Percentiles rank a stretch among this genome's conserved stretches.
These are phyloP conservation scores for Rhizophagus clarus DNA, from an alignment of 192 early-diverging fungal species.

Conservation along the genomic window DNA sequence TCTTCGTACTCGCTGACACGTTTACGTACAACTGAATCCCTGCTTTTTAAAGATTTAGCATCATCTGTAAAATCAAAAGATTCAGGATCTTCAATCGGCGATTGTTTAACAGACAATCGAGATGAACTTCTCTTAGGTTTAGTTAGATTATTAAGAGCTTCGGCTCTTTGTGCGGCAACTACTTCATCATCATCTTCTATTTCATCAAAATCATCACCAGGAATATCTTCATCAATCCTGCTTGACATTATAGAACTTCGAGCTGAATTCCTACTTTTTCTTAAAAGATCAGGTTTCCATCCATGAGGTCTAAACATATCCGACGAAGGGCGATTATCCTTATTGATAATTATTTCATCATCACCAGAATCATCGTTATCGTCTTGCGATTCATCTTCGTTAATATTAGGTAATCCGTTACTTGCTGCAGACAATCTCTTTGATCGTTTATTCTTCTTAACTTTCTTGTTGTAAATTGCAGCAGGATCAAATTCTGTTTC, in stretches of 20 bases:
- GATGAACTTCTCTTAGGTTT: neutral
- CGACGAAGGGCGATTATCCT: conserved; percentile 17
- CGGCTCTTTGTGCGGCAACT: neutral
- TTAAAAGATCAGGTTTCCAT: conserved; percentile 3
- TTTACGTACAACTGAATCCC: conserved; percentile 10
- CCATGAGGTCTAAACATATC: conserved; percentile 20
- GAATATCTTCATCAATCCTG: conserved; percentile 6
- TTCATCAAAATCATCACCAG: conserved; percentile 22
- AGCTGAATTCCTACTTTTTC: neutral
- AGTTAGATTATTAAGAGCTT: neutral
- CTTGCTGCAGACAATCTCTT: neutral
- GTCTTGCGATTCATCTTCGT: conserved; percentile 20
- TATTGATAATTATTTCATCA: conserved; percentile 22
- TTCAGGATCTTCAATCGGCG: neutral
- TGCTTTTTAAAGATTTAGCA: neutral
- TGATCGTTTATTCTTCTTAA: neutral
- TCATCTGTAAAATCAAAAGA: neutral
- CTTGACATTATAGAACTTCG: conserved; percentile 8
- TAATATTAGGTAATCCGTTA: neutral
- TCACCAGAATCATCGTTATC: neutral
- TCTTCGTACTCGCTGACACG: neutral
- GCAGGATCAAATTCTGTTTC: conserved; percentile 40
- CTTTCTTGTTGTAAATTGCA: neutral
- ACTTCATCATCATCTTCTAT: neutral
- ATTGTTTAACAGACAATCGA: neutral